Evolutionary conservation across 2,329 filamentous ascomycete genomes (phyloP).

Genomic region (Stagonosporopsis tanaceti): DNA sequence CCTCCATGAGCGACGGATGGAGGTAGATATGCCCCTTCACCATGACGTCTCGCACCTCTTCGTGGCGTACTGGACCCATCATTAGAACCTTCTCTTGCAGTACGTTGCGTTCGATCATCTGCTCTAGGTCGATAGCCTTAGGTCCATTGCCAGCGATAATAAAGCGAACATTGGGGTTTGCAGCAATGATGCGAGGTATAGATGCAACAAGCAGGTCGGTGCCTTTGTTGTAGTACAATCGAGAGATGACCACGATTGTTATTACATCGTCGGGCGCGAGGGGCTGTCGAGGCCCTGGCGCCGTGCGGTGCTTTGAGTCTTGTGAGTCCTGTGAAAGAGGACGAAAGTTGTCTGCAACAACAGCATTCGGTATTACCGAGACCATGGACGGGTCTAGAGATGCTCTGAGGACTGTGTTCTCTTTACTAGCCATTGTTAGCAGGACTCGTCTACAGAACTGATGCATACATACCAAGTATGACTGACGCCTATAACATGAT

Average conservation of each 20-base stretch:
- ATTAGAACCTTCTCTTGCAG: conserved; percentile 93
- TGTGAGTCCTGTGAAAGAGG: conserved; percentile 63
- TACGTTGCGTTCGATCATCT: conserved; percentile 96
- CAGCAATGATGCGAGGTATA: conserved; percentile 88
- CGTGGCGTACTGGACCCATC: conserved; percentile 89
- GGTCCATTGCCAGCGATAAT: conserved; percentile 96
- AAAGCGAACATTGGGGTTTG: conserved; percentile 92
- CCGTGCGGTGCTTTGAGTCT: conserved; percentile 38
- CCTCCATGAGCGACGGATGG: conserved; percentile 92
- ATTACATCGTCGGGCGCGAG: conserved; percentile 86
- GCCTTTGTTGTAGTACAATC: conserved; percentile 98
- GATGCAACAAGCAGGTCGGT: conserved; percentile 96
- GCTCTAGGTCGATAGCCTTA: conserved; percentile 96
- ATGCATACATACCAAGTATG: conserved; percentile 80
- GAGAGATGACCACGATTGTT: conserved; percentile 95
- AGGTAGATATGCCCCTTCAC: conserved; percentile 95
- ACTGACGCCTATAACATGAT: conserved; percentile 97
- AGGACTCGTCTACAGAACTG: neutral
- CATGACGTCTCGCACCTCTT: conserved; percentile 98
- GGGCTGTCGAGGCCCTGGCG: conserved; percentile 67
- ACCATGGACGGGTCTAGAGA: conserved; percentile 97
- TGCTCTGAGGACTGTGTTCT: conserved; percentile 94
- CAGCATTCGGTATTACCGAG: conserved; percentile 95
- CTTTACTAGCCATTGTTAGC: conserved; percentile 70
- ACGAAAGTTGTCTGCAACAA: conserved; percentile 94